Evolutionary conservation across 805 yeast species (phyloP), one percentile per base, ranked within the genome.

Genomic region (Torulaspora gathmanii): DNA sequence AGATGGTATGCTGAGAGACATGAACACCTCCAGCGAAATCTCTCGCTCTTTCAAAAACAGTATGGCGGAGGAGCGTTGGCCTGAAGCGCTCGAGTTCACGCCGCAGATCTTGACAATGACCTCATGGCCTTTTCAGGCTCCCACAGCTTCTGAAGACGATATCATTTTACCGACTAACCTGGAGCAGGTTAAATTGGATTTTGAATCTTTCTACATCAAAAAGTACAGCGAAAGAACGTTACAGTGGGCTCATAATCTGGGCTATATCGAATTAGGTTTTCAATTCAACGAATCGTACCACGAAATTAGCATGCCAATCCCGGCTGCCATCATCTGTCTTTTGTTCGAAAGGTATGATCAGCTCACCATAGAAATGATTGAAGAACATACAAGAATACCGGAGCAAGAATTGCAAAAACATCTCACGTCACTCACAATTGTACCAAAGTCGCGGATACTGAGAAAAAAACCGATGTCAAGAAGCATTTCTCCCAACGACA

Each of bases 1-100:
- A 26, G 89, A 87, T 58, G 88, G 86, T 34, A 90, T 90, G 96
- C 79, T 87, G 52, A 77, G 82, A 56, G 97, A 90, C 58, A 80
- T 88, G 37, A 77, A 77, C 47, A 52, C 73, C 0, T 83, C 89
- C 0, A 68, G 66, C 36, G 83, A 77, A 11, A 38, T 60, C 15
- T 28, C 46, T 2, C 43, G 33, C 9, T 31, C 44, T 4, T 55
- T 49, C 20, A 45, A 37, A 20, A 36, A 23, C 10, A 38, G 33
- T 15, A 25, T 64, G 23, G 33, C 46, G 33, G 26, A 47, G 46
- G 40, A 42, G 37, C 39, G 42, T 33, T 25, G 50, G 49, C 41
- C 47, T 26, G 15, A 59, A 54, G 33, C 55, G 56, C 50, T 63
- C 47, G 75, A 71, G 19, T 65, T 79, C 48, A 75, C 74, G 4